Conservation (phyloP, 2,329 filamentous ascomycete genomes). For the Didymella pomorum region DNA sequence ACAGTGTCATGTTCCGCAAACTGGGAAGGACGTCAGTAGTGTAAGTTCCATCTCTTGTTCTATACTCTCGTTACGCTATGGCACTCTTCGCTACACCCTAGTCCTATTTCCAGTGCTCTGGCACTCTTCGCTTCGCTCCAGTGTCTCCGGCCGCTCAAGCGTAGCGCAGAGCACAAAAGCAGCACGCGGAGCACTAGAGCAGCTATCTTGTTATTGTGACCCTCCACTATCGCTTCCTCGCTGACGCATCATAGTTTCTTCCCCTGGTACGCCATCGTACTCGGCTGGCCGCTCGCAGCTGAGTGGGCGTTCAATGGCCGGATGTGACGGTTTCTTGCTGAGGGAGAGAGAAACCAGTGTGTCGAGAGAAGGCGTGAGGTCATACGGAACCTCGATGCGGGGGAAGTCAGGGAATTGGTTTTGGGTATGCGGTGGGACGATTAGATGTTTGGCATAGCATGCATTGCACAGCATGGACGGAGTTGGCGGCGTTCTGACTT, state of each 20-base stretch:
- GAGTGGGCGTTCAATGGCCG: constrained; percentile 37
- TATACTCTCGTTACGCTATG: no score
- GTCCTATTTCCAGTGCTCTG: no score
- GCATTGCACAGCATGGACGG: constrained; percentile 11
- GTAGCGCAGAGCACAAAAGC: no score
- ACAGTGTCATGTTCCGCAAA: constrained; percentile 32
- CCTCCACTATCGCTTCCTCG: no score
- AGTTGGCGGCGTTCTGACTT: constrained; percentile 10
- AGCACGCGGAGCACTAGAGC: no score
- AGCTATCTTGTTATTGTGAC: no score
- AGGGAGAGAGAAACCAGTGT: constrained; percentile 23
- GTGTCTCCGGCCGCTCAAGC: no score
- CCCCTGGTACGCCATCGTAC: constrained; percentile 37
- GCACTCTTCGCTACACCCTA: no score
- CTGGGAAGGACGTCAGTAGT: constrained; percentile 34
- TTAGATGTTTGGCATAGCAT: constrained; percentile 22
- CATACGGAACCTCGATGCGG: constrained; percentile 23
- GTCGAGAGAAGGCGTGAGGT: neutral
- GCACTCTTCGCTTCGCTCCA: no score
- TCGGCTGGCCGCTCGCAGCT: constrained; percentile 47
- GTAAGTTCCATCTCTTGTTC: constrained; percentile 38
- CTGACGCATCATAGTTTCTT: constrained; percentile 32
- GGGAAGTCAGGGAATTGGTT: constrained; percentile 37
- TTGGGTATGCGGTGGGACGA: constrained; percentile 45
- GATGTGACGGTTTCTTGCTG: constrained; percentile 40